These are phyloP conservation scores for Kentomonas sorsogonicus DNA, from an alignment of 208 protist species.

Conservation along the genomic window DNA sequence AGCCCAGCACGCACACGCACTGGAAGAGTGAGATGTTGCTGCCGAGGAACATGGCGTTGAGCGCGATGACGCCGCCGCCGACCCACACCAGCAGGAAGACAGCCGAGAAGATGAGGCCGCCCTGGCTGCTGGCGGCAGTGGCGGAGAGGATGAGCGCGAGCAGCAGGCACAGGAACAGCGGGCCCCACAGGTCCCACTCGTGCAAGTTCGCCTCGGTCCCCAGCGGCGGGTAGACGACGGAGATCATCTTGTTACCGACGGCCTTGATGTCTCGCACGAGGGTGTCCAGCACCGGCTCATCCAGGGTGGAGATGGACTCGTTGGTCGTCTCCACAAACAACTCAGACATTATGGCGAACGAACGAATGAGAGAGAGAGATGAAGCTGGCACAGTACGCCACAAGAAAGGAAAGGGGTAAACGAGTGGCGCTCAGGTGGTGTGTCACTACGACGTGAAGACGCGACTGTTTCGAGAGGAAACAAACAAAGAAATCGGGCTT, in stretches of 20 bases:
- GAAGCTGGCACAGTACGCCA: neutral
- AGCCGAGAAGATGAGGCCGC: conserved; percentile 71
- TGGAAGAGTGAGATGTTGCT: conserved; percentile 92
- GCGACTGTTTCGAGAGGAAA: neutral
- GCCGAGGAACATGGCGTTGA: conserved; percentile 91
- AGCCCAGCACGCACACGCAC: conserved; percentile 92
- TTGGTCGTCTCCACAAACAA: conserved; percentile 29
- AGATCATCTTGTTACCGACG: conserved; percentile 61
- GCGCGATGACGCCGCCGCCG: conserved; percentile 79
- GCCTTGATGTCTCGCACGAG: conserved; percentile 58
- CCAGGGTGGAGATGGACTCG: conserved; percentile 50
- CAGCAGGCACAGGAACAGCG: conserved; percentile 84
- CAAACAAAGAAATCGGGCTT: conserved; percentile 13
- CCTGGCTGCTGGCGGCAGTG: conserved; percentile 28
- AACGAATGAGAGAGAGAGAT: neutral
- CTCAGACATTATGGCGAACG: conserved; percentile 15
- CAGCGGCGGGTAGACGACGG: conserved; percentile 59
- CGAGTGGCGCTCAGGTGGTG: neutral
- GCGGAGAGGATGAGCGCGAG: conserved; percentile 64
- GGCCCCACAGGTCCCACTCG: conserved; percentile 92
- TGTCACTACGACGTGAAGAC: neutral
- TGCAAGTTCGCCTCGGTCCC: conserved; percentile 39
- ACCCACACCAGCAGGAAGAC: conserved; percentile 90
- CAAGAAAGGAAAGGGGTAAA: neutral
- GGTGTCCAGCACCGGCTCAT: conserved; percentile 58